Evolutionary conservation across 2,329 filamentous ascomycete species (phyloP), one percentile per base, ranked within the genome.

Genomic region (Cyanodermella asteris): DNA sequence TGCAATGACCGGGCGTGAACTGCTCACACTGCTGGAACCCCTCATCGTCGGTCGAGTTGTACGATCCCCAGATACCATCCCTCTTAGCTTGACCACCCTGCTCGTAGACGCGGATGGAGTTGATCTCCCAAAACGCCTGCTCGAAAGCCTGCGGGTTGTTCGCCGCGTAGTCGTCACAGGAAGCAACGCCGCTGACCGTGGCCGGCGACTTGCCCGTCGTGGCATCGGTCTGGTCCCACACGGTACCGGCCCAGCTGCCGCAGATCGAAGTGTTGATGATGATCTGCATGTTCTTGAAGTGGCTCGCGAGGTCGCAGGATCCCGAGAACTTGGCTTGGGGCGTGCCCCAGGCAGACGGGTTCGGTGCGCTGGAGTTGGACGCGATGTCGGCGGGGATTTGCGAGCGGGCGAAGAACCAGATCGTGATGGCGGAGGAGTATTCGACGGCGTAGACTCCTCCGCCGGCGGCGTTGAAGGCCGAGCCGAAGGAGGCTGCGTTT

Each of bases 231-330:
- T 45, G 40, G 24, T 40, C 39, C 72, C 74, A 91, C 17, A 70
- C 65, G 20, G 53, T 44, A 13, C 77, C 77, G 6, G 81, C 81
- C 81, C 81, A 91, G 41, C 73, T 65, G 12, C 82, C 82, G 47
- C 82, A 93, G 45, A 91, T 78, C 5, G 74, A 75, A 1, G 71
- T 87, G 49, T 84, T 68, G 46, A 87, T 71, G 7, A 50, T 64
- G 34, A 93, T 68, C 37, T 72, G 64, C 52, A 91, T 63, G 31
- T 72, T 49, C 31, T 53, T 53, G 53, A 93, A 90, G 46, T 72
- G 61, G 2, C 49, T 35, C 31, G 69, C 55, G 34, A 91, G 73
- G 37, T 82, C 53, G 49, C 84, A 93, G 28, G 55, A 58, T 1
- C 67, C 64, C 4, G 55, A 49, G 48, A 90, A 93, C 17, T 55